Conservation (phyloP, 176 grass and related monocot species). For the Raddia guianensis region DNA sequence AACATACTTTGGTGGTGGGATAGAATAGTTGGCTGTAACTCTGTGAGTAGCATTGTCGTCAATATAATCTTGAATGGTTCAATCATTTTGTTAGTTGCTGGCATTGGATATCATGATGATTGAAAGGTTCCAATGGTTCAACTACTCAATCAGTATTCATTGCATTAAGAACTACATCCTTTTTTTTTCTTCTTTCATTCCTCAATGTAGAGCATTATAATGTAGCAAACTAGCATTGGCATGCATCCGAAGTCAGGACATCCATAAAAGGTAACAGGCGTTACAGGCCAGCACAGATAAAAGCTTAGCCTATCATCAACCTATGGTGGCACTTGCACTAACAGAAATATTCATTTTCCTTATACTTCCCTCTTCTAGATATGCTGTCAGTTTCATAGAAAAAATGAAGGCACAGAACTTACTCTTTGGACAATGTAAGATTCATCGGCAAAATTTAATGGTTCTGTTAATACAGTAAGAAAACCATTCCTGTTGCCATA, state of each 20-base stretch:
- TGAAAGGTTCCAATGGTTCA: background rate
- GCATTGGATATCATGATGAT: background rate
- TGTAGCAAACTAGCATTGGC: background rate
- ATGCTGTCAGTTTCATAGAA: background rate
- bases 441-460: conserved; percentile 62
- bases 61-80: background rate
- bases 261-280: conserved; percentile 5
- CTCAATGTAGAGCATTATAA: conserved; percentile 9
- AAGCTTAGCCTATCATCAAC: background rate
- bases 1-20: conserved; percentile 6
- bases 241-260: background rate
- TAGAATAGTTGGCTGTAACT: background rate
- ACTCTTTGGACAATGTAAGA: conserved; percentile 87
- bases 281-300: background rate
- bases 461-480: conserved; percentile 86
- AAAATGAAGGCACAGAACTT: conserved; percentile 36
- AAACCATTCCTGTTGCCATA: conserved; percentile 92
- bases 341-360: background rate
- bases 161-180: background rate
- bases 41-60: conserved; percentile 13
- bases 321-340: background rate
- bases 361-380: background rate
- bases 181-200: background rate
- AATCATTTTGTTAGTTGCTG: background rate
- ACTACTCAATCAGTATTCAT: background rate